A percentile compares a stretch with the other conserved stretches of the same genome.
Conservation (phyloP, 2,329 filamentous ascomycete genomes). For the Microdochium bolleyi region DNA sequence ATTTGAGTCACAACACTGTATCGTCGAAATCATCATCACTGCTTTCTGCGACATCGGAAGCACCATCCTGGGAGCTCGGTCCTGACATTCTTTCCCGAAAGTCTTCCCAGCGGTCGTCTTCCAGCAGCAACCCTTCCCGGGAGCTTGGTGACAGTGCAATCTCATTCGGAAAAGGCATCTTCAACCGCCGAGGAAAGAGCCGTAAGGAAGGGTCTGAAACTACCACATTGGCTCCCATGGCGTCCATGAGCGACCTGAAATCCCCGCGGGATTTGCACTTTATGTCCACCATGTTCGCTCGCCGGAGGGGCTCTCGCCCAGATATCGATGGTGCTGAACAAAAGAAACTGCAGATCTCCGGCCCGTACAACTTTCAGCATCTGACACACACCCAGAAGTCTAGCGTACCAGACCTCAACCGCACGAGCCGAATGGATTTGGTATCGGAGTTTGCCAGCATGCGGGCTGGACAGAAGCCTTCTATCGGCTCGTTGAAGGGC, state of each 20-base stretch:
- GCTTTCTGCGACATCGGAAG: conserved; percentile 36
- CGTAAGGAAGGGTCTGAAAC: conserved; percentile 44
- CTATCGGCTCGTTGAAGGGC: conserved; percentile 24
- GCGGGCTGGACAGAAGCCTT: conserved; percentile 26
- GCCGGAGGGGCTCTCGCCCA: conserved; percentile 33
- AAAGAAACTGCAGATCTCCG: conserved; percentile 48
- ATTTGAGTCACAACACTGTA: conserved; percentile 36
- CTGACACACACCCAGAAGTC: conserved; percentile 50
- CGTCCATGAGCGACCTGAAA: conserved; percentile 34
- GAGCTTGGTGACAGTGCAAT: conserved; percentile 53
- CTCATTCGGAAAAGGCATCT: conserved; percentile 51
- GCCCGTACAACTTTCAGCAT: conserved; percentile 61
- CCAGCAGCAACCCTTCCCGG: conserved; percentile 41
- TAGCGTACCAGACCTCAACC: conserved; percentile 30
- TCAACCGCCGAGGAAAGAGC: conserved; percentile 43
- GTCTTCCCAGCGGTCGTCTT: conserved; percentile 47
- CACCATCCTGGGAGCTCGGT: conserved; percentile 40
- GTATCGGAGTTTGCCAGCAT: conserved; percentile 34
- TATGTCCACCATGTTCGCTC: conserved; percentile 42
- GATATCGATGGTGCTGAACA: conserved; percentile 17
- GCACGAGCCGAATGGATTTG: conserved; percentile 30
- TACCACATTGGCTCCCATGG: conserved; percentile 24
- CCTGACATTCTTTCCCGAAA: conserved; percentile 43
- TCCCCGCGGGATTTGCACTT: conserved; percentile 35
- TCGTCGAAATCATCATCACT: conserved; percentile 51